These are phyloP conservation scores for Aspergillus uvarum DNA, from an alignment of 2,329 filamentous ascomycete genomes.

Conservation along the genomic window DNA sequence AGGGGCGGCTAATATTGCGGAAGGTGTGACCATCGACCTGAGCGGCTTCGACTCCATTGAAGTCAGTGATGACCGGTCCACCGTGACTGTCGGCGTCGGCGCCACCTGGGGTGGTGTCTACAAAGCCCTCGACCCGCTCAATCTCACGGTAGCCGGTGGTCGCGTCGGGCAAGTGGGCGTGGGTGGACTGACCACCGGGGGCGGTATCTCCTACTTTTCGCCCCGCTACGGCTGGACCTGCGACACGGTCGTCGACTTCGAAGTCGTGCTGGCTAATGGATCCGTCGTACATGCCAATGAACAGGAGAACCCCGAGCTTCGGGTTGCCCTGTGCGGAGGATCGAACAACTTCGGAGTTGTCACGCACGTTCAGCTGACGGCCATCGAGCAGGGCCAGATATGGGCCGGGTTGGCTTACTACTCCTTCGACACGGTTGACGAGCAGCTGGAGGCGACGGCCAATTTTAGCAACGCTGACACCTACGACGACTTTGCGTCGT, in stretches of 20 bases:
- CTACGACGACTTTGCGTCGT: constrained; percentile 1
- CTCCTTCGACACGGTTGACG: constrained; percentile 15
- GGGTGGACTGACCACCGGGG: constrained; percentile 23
- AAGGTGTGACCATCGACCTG: constrained; percentile 19
- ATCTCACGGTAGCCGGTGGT: constrained; percentile 24
- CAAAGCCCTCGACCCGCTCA: constrained; percentile 14
- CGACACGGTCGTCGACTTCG: constrained; percentile 47
- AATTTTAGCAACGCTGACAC: neutral
- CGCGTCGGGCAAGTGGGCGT: constrained; percentile 27
- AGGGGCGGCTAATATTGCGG: constrained; percentile 15
- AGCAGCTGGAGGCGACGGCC: neutral
- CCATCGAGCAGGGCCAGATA: constrained; percentile 24
- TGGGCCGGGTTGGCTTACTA: constrained; percentile 41
- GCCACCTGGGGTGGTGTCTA: constrained; percentile 19
- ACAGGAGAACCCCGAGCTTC: constrained; percentile 26
- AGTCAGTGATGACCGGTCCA: constrained; percentile 7
- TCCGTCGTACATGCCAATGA: constrained; percentile 43
- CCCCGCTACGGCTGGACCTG: constrained; percentile 16
- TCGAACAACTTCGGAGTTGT: constrained; percentile 35
- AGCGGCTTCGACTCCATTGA: constrained; percentile 12
- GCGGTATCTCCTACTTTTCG: constrained; percentile 21
- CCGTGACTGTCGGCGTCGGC: constrained; percentile 10
- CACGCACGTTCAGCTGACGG: constrained; percentile 22
- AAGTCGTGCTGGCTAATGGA: constrained; percentile 49
- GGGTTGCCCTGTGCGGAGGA: constrained; percentile 33